phyloP scores from a whole-genome alignment of 2,329 filamentous ascomycete genomes.

The Amylocarpus encephaloides region DNA sequence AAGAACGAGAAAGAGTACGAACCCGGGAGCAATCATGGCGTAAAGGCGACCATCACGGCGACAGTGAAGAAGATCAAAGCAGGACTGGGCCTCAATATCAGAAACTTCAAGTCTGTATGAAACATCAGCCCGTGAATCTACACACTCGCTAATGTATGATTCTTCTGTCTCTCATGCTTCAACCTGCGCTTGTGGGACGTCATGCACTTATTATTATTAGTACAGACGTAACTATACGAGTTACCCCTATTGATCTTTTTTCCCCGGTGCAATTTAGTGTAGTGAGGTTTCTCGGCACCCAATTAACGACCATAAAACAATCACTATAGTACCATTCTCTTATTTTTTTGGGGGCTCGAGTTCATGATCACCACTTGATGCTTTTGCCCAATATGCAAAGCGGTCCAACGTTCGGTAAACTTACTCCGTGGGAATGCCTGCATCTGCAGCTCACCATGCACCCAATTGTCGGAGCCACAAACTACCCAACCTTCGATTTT shows the following conservation, averaged over 20 bases:
- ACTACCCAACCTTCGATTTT: not conserved
- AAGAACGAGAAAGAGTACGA: not conserved
- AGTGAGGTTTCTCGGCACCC: no score
- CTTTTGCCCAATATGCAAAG: slow-evolving; percentile 7
- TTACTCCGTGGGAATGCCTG: slow-evolving; percentile 5
- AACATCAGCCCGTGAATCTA: not conserved
- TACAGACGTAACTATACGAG: no score
- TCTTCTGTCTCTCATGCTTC: not conserved
- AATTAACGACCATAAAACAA: not conserved
- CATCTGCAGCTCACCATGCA: not conserved
- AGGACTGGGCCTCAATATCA: slow-evolving; percentile 1
- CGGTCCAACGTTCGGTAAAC: slow-evolving; percentile 3
- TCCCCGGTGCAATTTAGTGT: no score
- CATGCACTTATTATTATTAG: no score
- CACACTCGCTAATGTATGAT: not conserved
- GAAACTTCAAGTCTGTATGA: not conserved
- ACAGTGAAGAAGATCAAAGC: slow-evolving; percentile 4
- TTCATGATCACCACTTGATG: not conserved
- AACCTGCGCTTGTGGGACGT: no score
- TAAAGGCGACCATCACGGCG: not conserved
- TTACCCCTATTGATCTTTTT: no score
- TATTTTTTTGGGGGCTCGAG: not conserved
- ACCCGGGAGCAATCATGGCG: not conserved
- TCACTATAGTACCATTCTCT: not conserved
- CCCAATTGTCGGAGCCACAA: not conserved